phyloP scores from a whole-genome alignment of 257 asterid species.

The Gentiana macrophylla region DNA sequence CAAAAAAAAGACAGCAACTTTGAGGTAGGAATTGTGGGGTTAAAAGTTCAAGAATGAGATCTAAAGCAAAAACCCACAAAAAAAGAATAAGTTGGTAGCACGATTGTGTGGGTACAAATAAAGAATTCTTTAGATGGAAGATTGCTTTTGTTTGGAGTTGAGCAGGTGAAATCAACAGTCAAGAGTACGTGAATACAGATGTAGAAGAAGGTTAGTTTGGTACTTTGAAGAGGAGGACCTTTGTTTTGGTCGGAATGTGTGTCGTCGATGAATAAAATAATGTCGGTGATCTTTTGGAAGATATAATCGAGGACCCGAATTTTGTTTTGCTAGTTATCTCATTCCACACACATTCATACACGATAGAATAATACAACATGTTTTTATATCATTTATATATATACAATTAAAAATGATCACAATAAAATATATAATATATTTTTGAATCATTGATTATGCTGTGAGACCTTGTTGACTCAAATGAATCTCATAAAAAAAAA shows the following conservation, averaged over 20 bases:
- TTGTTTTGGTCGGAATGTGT: conserved; percentile 26
- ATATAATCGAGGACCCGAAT: neutral
- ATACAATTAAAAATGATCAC: no score
- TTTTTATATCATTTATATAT: no score
- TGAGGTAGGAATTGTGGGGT: neutral
- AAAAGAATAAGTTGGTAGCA: neutral
- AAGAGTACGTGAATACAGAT: conserved; percentile 17
- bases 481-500: no score
- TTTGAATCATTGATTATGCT: no score
- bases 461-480: no score
- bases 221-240: neutral
- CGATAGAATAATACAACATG: no score
- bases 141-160: conserved; percentile 5
- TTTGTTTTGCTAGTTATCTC: no score
- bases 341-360: no score
- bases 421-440: no score
- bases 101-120: conserved; percentile 10
- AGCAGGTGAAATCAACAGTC: conserved; percentile 4
- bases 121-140: conserved; percentile 15
- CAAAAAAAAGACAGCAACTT: neutral
- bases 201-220: conserved; percentile 23
- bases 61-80: conserved; percentile 3
- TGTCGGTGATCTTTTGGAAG: neutral
- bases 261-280: conserved; percentile 19
- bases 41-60: conserved; percentile 4